A percentile compares a stretch with the other conserved stretches of the same genome.
These are phyloP conservation scores for Ganoderma leucocontextum DNA, from an alignment of 1,284 basidiomycete genomes.

Conservation along the genomic window DNA sequence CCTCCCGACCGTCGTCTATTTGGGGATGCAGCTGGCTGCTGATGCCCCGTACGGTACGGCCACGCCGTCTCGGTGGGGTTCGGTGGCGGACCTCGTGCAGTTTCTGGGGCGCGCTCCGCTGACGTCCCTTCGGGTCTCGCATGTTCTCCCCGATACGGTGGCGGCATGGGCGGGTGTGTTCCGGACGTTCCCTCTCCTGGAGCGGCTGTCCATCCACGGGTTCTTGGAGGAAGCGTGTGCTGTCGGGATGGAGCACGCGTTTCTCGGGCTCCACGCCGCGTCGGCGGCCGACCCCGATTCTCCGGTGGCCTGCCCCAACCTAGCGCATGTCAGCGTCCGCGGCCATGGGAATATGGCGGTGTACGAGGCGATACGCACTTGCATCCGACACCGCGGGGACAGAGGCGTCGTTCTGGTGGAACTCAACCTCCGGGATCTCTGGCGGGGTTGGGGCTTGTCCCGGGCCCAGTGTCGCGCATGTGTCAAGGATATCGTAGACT, in stretches of 20 bases:
- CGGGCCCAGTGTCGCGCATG: background rate
- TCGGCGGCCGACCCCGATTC: too few relatives aligned
- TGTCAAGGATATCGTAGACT: background rate
- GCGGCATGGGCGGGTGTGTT: background rate
- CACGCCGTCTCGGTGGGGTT: too few relatives aligned
- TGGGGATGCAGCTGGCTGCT: too few relatives aligned
- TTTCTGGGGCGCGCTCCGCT: background rate
- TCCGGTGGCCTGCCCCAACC: too few relatives aligned
- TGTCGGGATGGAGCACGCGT: too few relatives aligned
- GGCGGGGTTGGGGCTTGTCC: background rate
- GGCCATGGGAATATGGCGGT: background rate
- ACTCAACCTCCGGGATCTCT: background rate
- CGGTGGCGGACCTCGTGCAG: background rate
- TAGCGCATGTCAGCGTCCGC: too few relatives aligned
- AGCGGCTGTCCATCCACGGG: background rate
- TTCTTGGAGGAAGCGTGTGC: too few relatives aligned
- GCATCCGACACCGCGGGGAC: background rate
- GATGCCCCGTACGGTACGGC: too few relatives aligned
- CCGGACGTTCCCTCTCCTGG: background rate
- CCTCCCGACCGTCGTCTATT: too few relatives aligned
- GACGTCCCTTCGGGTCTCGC: background rate
- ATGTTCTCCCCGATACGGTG: background rate
- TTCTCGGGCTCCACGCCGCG: too few relatives aligned
- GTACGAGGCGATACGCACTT: background rate
- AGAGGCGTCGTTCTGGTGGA: background rate